Conservation (phyloP, 2,329 filamentous ascomycete genomes). For the Penicillium fuscoglaucum region DNA sequence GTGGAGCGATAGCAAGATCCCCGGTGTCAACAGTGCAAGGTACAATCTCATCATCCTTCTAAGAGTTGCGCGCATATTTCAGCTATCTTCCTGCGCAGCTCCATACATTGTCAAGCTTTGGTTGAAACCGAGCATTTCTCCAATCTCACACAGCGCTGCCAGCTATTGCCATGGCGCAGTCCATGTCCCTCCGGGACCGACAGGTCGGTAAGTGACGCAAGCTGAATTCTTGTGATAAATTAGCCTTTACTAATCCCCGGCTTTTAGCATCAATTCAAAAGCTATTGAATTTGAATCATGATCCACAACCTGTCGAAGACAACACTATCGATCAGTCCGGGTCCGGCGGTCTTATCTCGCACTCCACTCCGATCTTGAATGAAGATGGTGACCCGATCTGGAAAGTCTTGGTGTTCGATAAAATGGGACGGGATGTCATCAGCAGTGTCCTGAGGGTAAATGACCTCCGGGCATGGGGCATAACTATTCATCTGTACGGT, state of each 20-base stretch:
- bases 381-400: constrained; percentile 90
- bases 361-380: constrained; percentile 77
- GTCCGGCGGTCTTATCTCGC: constrained; percentile 62
- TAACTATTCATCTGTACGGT: constrained; percentile 87
- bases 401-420: constrained; percentile 97
- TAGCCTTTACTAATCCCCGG: constrained; percentile 12
- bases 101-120: constrained; percentile 25
- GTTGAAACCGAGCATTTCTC: constrained; percentile 9
- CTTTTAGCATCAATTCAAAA: constrained; percentile 81
- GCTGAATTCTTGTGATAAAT: constrained; percentile 1
- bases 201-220: constrained; percentile 62
- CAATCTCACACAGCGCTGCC: constrained; percentile 18
- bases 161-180: constrained; percentile 52
- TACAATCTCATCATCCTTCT: constrained; percentile 4
- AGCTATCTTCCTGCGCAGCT: background rate
- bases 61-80: constrained; percentile 1
- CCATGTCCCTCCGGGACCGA: constrained; percentile 66
- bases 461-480: constrained; percentile 88
- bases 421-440: constrained; percentile 88
- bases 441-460: constrained; percentile 94
- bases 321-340: constrained; percentile 62
- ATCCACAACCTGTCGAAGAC: constrained; percentile 54
- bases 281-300: constrained; percentile 91
- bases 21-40: constrained; percentile 17
- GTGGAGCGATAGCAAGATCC: constrained; percentile 27